Base-by-base conservation (phyloP, 164 flowering plant species). In the Vitis labrusca region DNA sequence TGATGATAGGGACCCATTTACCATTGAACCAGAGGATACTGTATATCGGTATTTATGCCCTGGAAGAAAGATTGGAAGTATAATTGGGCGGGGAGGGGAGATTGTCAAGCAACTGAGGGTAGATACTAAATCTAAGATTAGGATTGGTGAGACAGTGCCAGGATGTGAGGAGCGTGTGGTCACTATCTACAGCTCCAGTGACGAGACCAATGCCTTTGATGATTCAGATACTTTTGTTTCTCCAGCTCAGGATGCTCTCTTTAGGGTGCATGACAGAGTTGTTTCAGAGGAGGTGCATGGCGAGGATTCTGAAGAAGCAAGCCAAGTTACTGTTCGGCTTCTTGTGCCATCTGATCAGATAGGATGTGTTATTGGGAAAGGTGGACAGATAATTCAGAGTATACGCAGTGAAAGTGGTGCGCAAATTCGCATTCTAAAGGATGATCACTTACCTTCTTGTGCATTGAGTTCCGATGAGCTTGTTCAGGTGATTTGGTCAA, bases 301-400 rank as follows among this genome's bases (percentile, higher is more conserved):
- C 9, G 94, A 88, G 53, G 91, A 87, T 30, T 52, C 78, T 54
- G 98, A 91, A 60, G 90, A 76, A 29, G 70, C 64, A 50, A 89
- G 74, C 5, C 89, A 90, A 62, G 84, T 91, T 68, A 88, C 88
- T 37, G 89, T 84, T 61, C 81, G 90, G 32, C 83, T 96, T 65
- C 97, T 96, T 68, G 98, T 96, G 10, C 92, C 99, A 5, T 86
- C 98, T 15, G 99, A 95, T 85, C 99, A 95, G 85, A 93, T 95
- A 75, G 98, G 99, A 19, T 90, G 97, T 75, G 64, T 96, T 59
- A 88, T 93, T 80, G 99, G 99, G 17, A 96, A 93, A 78, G 99
- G 99, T 70, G 99, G 99, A 10, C 93, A 88, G 72, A 89, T 96
- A 66, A 89, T 93, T 68, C 97, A 91, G 74, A 85, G 71, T 53